phyloP scores from a whole-genome alignment of 2,329 filamentous ascomycete genomes.

The Pyrenophora teres region DNA sequence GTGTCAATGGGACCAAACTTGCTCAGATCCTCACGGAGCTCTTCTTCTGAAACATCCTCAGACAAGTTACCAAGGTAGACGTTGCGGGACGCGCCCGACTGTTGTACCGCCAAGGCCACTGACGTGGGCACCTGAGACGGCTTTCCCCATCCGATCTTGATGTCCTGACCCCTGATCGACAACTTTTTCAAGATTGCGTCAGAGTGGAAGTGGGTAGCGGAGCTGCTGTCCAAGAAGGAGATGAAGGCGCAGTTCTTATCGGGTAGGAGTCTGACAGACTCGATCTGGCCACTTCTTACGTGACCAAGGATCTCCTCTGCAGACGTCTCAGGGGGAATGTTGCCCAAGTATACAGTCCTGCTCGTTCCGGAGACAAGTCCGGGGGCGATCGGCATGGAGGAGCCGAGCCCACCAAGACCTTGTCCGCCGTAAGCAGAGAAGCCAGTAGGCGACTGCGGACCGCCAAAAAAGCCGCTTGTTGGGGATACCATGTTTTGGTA shows the following conservation, averaged over 20 bases:
- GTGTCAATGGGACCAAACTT: conserved; percentile 98
- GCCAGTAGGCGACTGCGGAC: conserved; percentile 84
- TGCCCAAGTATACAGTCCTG: conserved; percentile 94
- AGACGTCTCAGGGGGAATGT: conserved; percentile 96
- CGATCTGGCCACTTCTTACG: conserved; percentile 95
- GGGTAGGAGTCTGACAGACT: conserved; percentile 93
- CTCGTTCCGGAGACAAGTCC: conserved; percentile 87
- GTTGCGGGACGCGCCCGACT: conserved; percentile 94
- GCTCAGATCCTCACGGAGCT: conserved; percentile 89
- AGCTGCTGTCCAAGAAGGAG: conserved; percentile 96
- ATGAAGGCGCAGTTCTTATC: conserved; percentile 99
- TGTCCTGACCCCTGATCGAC: conserved; percentile 97
- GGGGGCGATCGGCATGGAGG: conserved; percentile 76
- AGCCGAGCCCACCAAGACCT: conserved; percentile 67
- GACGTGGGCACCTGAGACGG: conserved; percentile 97
- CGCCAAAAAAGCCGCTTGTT: conserved; percentile 78
- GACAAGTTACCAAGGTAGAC: conserved; percentile 94
- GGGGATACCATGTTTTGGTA: conserved; percentile 88
- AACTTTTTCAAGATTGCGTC: conserved; percentile 99
- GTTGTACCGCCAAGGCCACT: conserved; percentile 94
- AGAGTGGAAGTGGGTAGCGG: conserved; percentile 97
- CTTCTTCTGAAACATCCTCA: conserved; percentile 88
- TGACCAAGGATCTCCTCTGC: conserved; percentile 97
- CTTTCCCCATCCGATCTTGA: conserved; percentile 99
- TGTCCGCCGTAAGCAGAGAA: conserved; percentile 68